Percentiles rank a stretch among this genome's conserved stretches.
Conservation (phyloP, 345 rosid species). For the Eucalyptus decipiens region DNA sequence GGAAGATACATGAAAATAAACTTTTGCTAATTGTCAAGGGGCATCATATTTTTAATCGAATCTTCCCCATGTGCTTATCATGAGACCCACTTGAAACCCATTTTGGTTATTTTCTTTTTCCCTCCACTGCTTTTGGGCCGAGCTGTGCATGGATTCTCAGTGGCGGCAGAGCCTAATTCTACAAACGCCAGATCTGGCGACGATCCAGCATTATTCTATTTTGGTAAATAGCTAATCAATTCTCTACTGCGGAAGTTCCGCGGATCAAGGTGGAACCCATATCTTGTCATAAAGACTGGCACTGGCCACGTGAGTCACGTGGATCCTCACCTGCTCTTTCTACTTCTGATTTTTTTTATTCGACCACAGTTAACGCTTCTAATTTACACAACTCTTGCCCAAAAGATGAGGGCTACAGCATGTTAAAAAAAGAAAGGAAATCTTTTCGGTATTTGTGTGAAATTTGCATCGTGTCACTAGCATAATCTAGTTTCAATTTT, state of each 20-base stretch:
- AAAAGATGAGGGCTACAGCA: background rate
- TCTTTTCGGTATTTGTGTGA: background rate
- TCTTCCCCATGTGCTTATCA: background rate
- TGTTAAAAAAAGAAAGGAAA: background rate
- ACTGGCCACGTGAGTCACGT: background rate
- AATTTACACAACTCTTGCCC: background rate
- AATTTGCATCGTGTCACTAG: background rate
- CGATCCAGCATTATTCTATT: background rate
- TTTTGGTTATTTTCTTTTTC: background rate
- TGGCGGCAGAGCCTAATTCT: background rate
- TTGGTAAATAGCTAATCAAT: background rate
- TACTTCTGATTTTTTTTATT: background rate
- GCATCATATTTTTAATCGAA: background rate
- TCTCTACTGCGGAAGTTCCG: background rate
- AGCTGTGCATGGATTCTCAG: background rate
- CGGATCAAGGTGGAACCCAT: background rate
- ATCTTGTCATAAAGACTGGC: background rate
- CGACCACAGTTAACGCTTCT: background rate
- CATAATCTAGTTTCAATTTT: background rate
- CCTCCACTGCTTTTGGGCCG: background rate
- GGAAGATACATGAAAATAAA: background rate
- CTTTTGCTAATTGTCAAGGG: background rate
- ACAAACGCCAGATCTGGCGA: background rate
- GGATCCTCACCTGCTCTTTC: background rate
- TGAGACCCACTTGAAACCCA: background rate